Evolutionary conservation across 441 rosid species (phyloP).

Genomic region (Brassica balearica): DNA sequence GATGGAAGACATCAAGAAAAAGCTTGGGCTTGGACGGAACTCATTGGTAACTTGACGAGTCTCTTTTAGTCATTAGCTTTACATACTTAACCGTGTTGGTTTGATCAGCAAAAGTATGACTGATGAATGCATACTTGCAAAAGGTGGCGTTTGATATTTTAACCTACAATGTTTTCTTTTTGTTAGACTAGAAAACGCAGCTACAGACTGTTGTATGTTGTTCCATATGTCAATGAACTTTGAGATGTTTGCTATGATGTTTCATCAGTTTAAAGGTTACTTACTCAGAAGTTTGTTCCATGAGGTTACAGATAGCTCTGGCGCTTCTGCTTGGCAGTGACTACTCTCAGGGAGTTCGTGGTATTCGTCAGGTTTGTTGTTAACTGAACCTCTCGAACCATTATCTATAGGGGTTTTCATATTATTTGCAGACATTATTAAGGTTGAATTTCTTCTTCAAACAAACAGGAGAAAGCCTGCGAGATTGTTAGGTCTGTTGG

Average conservation of each 20-base stretch:
- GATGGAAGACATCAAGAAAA: constrained; percentile 80
- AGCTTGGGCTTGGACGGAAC: constrained; percentile 91
- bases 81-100: constrained; percentile 20
- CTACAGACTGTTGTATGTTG: constrained; percentile 4
- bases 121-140: too few relatives aligned
- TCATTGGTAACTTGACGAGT: constrained; percentile 68
- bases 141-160: constrained; percentile 11
- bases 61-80: constrained; percentile 33
- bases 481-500: constrained; percentile 74
- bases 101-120: constrained; percentile 5
- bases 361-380: constrained; percentile 77
- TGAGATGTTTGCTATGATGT: constrained; percentile 6
- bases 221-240: background rate
- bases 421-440: constrained; percentile 14
- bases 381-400: constrained; percentile 33
- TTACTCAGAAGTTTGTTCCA: background rate
- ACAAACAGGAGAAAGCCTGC: constrained; percentile 84
- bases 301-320: constrained; percentile 64
- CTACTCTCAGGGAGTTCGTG: constrained; percentile 82
- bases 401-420: background rate
- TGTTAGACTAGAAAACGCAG: background rate
- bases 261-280: background rate
- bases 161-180: constrained; percentile 2
- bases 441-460: constrained; percentile 20
- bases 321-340: constrained; percentile 95